A percentile compares a stretch with the other conserved stretches of the same genome.
These are phyloP conservation scores for Leccinum disarticulatum DNA, from an alignment of 768 basidiomycete species.

Conservation along the genomic window DNA sequence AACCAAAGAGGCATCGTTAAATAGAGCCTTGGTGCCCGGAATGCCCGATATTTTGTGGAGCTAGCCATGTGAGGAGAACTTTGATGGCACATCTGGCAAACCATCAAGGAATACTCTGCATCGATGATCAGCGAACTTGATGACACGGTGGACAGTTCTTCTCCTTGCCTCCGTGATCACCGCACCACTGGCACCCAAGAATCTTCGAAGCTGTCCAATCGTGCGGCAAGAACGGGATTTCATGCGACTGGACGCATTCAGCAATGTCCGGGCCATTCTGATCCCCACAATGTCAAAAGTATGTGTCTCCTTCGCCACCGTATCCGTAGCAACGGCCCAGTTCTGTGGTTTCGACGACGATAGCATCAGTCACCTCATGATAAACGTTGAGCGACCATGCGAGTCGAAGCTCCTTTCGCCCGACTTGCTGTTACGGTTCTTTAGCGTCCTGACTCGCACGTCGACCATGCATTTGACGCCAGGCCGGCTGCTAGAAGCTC, in stretches of 20 bases:
- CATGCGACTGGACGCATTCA: neutral
- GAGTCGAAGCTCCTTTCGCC: neutral
- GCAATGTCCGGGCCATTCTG: neutral
- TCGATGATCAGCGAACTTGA: slow-evolving; percentile 1
- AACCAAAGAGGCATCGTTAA: slow-evolving; percentile 2
- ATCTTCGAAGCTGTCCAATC: neutral
- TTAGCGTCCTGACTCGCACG: neutral
- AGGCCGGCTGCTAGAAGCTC: neutral
- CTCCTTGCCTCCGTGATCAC: neutral
- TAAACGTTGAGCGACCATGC: no score
- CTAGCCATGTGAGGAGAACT: neutral
- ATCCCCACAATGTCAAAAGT: neutral
- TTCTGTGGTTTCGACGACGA: no score
- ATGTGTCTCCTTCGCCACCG: neutral
- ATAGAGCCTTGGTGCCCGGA: neutral
- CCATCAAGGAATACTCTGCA: neutral
- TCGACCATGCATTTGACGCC: neutral
- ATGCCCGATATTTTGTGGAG: neutral
- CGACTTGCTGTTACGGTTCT: neutral
- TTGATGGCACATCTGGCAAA: neutral
- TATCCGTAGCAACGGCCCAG: no score
- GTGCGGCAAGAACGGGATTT: neutral
- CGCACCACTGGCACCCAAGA: slow-evolving; percentile 1
- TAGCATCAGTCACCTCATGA: neutral
- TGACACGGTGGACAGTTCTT: slow-evolving; percentile 1